Evolutionary conservation across 2,329 filamentous ascomycete species (phyloP).

Genomic region (Chaetomium strumarium): DNA sequence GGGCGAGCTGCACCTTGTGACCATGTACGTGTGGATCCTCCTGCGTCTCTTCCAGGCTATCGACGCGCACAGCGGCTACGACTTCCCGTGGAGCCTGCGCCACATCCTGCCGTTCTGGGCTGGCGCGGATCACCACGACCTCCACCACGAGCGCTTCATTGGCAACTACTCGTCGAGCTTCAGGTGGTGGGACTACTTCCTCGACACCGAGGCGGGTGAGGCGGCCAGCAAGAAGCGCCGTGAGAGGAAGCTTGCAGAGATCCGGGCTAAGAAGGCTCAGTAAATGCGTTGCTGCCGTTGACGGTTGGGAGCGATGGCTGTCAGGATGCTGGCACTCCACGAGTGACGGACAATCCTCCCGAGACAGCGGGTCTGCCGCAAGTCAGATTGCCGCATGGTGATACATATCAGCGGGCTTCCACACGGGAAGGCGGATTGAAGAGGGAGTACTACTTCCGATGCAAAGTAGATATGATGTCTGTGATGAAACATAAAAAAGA

Average conservation of each 20-base stretch:
- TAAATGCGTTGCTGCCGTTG: constrained; percentile 33
- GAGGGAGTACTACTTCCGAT: neutral
- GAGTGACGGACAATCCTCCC: neutral
- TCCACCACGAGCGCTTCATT: constrained; percentile 97
- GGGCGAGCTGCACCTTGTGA: constrained; percentile 84
- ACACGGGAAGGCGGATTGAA: neutral
- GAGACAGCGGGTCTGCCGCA: neutral
- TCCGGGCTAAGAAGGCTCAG: constrained; percentile 63
- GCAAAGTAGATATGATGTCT: constrained; percentile 13
- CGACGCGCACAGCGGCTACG: constrained; percentile 94
- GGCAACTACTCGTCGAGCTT: constrained; percentile 98
- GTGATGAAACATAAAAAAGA: constrained; percentile 15
- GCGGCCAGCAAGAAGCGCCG: constrained; percentile 80
- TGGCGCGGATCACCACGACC: constrained; percentile 91
- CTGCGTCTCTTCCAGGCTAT: constrained; percentile 94
- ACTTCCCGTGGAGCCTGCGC: constrained; percentile 95
- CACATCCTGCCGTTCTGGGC: constrained; percentile 98
- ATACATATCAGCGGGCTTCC: neutral
- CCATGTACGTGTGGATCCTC: constrained; percentile 96
- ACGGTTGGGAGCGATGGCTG: neutral
- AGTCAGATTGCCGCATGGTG: neutral
- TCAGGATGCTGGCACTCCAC: neutral
- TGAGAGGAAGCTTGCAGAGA: constrained; percentile 64
- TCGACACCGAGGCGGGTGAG: constrained; percentile 89
- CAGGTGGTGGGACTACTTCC: constrained; percentile 94